phyloP scores from a whole-genome alignment of 768 basidiomycete species.

The Sistotremastrum niveocremeum region DNA sequence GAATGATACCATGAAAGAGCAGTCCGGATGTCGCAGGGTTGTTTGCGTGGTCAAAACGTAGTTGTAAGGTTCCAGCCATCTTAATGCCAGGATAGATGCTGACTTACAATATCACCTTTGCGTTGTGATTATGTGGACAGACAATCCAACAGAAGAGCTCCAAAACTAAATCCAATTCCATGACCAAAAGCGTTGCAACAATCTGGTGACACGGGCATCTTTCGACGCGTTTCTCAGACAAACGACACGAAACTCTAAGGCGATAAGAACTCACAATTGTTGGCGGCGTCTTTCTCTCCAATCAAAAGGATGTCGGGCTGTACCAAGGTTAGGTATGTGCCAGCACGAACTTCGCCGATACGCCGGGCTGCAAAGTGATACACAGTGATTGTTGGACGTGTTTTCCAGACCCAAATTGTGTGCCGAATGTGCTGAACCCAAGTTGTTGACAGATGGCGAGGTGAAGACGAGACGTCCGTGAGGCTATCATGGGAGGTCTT shows the following conservation, averaged over 20 bases:
- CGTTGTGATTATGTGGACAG: constrained; percentile 97
- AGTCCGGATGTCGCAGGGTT: constrained; percentile 99
- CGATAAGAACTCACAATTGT: constrained; percentile 69
- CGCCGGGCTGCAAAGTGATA: constrained; percentile 93
- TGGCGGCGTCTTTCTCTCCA: constrained; percentile 98
- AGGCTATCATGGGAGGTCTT: constrained; percentile 41
- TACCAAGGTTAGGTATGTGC: constrained; percentile 92
- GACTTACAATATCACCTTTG: constrained; percentile 98
- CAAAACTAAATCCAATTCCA: constrained; percentile 98
- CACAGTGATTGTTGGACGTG: constrained; percentile 96
- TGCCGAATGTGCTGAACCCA: constrained; percentile 99
- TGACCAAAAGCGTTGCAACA: constrained; percentile 98
- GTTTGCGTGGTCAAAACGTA: constrained; percentile 96
- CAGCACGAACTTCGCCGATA: constrained; percentile 96
- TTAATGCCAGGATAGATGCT: constrained; percentile 94
- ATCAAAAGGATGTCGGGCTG: constrained; percentile 98
- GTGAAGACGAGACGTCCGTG: constrained; percentile 83
- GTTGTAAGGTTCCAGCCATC: constrained; percentile 97
- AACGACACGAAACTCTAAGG: constrained; percentile 1
- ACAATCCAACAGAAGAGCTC: constrained; percentile 91
- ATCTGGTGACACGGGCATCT: constrained; percentile 99
- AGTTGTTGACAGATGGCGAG: constrained; percentile 61
- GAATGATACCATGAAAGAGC: constrained; percentile 85
- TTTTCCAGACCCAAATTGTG: constrained; percentile 92
- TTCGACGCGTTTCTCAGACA: neutral